Evolutionary conservation across 805 yeast species (phyloP).

Genomic region (Isabelozyma pseudorhagii): DNA sequence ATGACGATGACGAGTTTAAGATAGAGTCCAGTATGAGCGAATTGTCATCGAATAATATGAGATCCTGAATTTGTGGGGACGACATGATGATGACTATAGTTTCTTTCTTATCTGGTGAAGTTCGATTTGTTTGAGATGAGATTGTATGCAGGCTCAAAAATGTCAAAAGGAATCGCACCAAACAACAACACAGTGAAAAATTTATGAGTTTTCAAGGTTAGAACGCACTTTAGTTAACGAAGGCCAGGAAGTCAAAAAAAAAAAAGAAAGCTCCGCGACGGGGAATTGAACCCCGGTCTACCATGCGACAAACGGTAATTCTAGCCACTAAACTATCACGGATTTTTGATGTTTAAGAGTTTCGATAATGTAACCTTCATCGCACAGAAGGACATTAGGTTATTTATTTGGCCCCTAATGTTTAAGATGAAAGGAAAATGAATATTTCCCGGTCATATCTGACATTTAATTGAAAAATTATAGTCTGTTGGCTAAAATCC

Average conservation of each 20-base stretch:
- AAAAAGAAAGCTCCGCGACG: not conserved
- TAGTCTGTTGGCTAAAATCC: slow-evolving; percentile 16
- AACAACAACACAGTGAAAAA: too few species aligned
- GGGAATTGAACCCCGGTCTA: slow-evolving; percentile 1
- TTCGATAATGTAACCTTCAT: too few species aligned
- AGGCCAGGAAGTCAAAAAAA: too few species aligned
- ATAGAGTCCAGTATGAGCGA: slow-evolving; percentile 34
- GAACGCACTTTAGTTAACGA: too few species aligned
- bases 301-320: slow-evolving; percentile 3
- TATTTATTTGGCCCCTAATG: too few species aligned
- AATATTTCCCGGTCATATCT: slow-evolving; percentile 9
- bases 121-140: not conserved
- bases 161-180: too few species aligned
- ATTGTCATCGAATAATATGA: slow-evolving; percentile 50
- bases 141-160: not conserved
- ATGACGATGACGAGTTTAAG: slow-evolving; percentile 11
- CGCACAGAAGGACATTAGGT: too few species aligned
- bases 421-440: slow-evolving; percentile 7
- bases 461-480: slow-evolving; percentile 8
- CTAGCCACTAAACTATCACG: not conserved
- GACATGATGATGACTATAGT: not conserved
- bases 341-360: not conserved
- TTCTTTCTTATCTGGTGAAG: not conserved
- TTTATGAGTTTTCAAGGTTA: too few species aligned
- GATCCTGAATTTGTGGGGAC: slow-evolving; percentile 53